Percentiles rank a stretch among this genome's conserved stretches.
These are phyloP conservation scores for Alternaria gaisen DNA, from an alignment of 2,329 filamentous ascomycete species.

Conservation along the genomic window DNA sequence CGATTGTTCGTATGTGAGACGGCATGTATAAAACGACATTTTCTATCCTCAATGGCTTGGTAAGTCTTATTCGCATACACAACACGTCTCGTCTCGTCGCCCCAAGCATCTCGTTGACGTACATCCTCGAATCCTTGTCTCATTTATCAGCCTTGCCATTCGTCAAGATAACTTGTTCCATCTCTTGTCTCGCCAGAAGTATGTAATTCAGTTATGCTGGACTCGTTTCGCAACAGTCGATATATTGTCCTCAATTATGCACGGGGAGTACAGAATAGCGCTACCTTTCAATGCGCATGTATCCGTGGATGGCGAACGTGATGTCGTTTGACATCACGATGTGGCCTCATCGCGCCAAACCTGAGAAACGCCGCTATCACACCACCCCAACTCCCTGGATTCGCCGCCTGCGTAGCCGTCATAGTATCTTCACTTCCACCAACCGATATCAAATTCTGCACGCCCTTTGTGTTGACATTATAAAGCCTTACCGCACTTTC, in stretches of 20 bases:
- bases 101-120: not conserved
- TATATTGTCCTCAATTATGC: not conserved
- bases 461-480: not conserved
- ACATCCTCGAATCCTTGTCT: not conserved
- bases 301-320: not conserved
- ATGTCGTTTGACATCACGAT: not conserved
- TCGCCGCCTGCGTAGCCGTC: not conserved
- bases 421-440: not conserved
- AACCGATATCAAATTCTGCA: not conserved
- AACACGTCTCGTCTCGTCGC: not conserved
- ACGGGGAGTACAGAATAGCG: not conserved
- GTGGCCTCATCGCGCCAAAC: not conserved
- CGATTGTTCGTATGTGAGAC: too few species aligned
- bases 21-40: not conserved
- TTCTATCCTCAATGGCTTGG: rapidly evolving
- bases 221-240: not conserved
- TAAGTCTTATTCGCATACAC: not conserved
- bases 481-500: not conserved
- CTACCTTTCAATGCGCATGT: not conserved
- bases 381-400: not conserved
- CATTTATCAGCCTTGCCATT: not conserved
- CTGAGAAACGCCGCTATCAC: not conserved
- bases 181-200: not conserved
- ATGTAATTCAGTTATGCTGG: not conserved
- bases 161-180: rapidly evolving